Base-by-base conservation (phyloP, 1,284 basidiomycete genomes). In the Puccinia novopanici region DNA sequence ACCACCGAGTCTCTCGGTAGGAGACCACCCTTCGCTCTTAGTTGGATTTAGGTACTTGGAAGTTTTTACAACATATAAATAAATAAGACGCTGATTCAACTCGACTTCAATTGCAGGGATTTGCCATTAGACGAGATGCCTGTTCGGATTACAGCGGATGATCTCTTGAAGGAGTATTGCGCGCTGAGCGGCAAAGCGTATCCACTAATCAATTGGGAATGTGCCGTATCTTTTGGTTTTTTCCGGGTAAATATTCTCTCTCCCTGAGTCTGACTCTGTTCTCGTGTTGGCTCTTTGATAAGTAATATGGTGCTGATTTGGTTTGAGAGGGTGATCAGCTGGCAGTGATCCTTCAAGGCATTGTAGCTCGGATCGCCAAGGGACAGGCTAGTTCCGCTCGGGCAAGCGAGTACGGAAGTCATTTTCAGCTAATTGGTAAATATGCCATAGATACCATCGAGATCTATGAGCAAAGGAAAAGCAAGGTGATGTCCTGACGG, bases 281-380 rank as follows among this genome's bases (percentile, higher is more conserved):
- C 83, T 85, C 24, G 9, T 40, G 30, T 42, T 19, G 34, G 34
- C 4, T 34, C 1, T 34, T 34, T 34, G 1, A 34, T 45, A 82
- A 17, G 52, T 17, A 42, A 24, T 17, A 19, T 67, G 2, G 6
- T 22, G 63, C 63, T 67, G 63, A 67, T 67, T 67, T 15, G 42
- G 37, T 24, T 17, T 19, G 15, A 67, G 19, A 24, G 45, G n/a
- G 10, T 3, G 13, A 65, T 48, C 82, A 94, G 91, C 87, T 93
- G 54, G 90, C 93, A 0, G 90, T 98, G 81, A 98, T 98, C 83
- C 88, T 90, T 0, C 95, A 98, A 87, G 95, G 95, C 3, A 96
- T 98, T 81, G 93, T 95, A 0, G 95, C 96, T 5, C 90, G 96
- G 19, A 90, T 90, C 73, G 92, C 93, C 0, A 88, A 91, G 67